phyloP scores from a whole-genome alignment of 305 asterid species.

The Ilex paraguariensis region DNA sequence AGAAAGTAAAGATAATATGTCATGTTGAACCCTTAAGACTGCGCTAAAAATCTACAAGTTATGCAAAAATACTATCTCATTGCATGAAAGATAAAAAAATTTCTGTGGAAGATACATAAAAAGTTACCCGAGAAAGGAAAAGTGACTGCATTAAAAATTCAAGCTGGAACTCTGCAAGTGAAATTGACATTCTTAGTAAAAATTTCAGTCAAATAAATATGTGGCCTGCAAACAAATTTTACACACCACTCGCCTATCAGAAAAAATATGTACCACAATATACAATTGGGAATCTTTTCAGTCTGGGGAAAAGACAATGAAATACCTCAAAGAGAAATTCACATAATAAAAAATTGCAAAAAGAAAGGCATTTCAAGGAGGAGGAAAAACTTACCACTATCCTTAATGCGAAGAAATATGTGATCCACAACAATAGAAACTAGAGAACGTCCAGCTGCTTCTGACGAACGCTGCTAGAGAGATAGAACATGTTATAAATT shows the following conservation, averaged over 20 bases:
- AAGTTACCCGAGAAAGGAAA: conserved; percentile 79
- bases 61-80: conserved; percentile 3
- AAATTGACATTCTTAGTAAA: conserved; percentile 1
- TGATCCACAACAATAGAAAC: conserved; percentile 90
- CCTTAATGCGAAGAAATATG: conserved; percentile 91
- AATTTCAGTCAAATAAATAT: too few relatives aligned
- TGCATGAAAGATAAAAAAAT: neutral
- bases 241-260: too few relatives aligned
- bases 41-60: too few relatives aligned
- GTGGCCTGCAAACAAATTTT: too few relatives aligned
- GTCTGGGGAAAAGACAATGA: too few relatives aligned
- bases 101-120: neutral
- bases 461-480: conserved; percentile 70
- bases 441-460: conserved; percentile 93
- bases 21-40: too few relatives aligned
- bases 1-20: conserved; percentile 17
- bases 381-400: conserved; percentile 65
- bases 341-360: conserved; percentile 5
- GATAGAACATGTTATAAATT: neutral
- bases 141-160: conserved; percentile 97
- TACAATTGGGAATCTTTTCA: too few relatives aligned
- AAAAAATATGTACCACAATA: too few relatives aligned
- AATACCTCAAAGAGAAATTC: conserved; percentile 5
- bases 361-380: conserved; percentile 6
- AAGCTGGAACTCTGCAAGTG: conserved; percentile 89